Conservation (phyloP, 495 filamentous ascomycete genomes). For the Talaromyces borbonicus region DNA sequence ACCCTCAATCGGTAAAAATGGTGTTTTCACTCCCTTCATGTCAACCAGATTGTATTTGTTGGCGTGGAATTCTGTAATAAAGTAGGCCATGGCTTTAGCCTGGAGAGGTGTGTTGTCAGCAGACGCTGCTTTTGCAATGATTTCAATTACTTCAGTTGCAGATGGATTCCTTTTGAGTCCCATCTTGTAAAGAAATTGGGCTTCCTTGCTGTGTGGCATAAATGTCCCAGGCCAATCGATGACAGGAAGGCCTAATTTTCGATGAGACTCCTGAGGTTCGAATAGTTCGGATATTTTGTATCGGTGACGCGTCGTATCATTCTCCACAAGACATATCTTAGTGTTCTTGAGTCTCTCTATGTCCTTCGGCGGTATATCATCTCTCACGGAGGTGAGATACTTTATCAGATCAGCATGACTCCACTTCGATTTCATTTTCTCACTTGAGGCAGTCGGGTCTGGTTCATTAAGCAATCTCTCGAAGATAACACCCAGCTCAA, state of each 20-base stretch:
- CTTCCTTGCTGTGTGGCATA: conserved; percentile 53
- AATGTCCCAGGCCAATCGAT: conserved; percentile 76
- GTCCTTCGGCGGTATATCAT: conserved; percentile 82
- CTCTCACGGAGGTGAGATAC: conserved; percentile 79
- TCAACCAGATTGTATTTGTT: conserved; percentile 63
- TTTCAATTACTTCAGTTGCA: conserved; percentile 58
- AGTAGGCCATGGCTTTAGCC: conserved; percentile 68
- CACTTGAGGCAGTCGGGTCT: conserved; percentile 31
- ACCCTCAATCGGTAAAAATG: conserved; percentile 66
- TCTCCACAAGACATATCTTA: conserved; percentile 75
- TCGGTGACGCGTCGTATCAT: conserved; percentile 31
- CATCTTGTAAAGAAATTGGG: conserved; percentile 57
- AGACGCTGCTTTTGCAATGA: conserved; percentile 54
- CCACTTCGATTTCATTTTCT: conserved; percentile 49
- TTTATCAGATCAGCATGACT: conserved; percentile 90
- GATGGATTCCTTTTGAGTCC: conserved; percentile 62
- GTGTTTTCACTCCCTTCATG: conserved; percentile 40
- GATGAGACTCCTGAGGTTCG: conserved; percentile 64
- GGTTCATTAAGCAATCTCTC: conserved; percentile 59
- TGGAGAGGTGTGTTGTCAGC: conserved; percentile 46
- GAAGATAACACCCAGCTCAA: conserved; percentile 90
- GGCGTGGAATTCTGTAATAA: conserved; percentile 62
- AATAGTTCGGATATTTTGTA: conserved; percentile 80
- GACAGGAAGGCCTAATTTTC: conserved; percentile 61
- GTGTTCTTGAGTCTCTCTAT: conserved; percentile 66